Evolutionary conservation across 2,329 filamentous ascomycete genomes (phyloP).

Genomic region (Simplicillium aogashimaense): DNA sequence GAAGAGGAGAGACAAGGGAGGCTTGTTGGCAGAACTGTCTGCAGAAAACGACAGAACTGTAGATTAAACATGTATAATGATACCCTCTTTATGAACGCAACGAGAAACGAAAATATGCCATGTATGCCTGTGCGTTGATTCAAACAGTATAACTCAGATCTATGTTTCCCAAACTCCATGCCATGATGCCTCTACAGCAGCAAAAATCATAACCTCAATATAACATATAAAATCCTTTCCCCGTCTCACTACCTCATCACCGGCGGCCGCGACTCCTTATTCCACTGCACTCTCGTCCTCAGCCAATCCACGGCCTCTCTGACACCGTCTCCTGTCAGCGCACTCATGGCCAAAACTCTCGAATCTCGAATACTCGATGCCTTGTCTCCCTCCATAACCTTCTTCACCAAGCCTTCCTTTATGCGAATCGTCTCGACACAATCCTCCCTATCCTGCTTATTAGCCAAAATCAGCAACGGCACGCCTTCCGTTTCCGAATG

Average conservation of each 20-base stretch:
- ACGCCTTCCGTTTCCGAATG: conserved; percentile 85
- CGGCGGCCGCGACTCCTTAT: conserved; percentile 84
- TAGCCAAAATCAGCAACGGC: conserved; percentile 83
- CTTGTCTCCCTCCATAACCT: conserved; percentile 91
- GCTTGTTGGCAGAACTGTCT: conserved; percentile 65
- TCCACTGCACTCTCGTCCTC: conserved; percentile 85
- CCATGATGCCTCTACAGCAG: no score
- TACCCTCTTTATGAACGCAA: conserved; percentile 8
- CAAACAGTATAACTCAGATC: no score
- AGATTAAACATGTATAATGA: conserved; percentile 10
- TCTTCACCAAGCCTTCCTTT: conserved; percentile 91
- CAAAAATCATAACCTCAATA: conserved; percentile 2
- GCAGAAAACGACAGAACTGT: conserved; percentile 67
- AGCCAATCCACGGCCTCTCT: conserved; percentile 97
- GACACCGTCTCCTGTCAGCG: conserved; percentile 80
- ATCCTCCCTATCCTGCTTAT: conserved; percentile 96
- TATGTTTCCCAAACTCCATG: no score
- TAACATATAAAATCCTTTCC: conserved; percentile 2
- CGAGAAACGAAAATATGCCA: conserved; percentile 6
- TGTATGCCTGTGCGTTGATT: no score
- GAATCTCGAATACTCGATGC: conserved; percentile 79
- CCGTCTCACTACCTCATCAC: conserved; percentile 61
- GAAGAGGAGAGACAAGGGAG: conserved; percentile 68
- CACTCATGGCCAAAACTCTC: conserved; percentile 81
- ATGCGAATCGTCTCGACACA: conserved; percentile 96